Evolutionary conservation across 345 rosid species (phyloP).

Genomic region (Cardamine occulta): DNA sequence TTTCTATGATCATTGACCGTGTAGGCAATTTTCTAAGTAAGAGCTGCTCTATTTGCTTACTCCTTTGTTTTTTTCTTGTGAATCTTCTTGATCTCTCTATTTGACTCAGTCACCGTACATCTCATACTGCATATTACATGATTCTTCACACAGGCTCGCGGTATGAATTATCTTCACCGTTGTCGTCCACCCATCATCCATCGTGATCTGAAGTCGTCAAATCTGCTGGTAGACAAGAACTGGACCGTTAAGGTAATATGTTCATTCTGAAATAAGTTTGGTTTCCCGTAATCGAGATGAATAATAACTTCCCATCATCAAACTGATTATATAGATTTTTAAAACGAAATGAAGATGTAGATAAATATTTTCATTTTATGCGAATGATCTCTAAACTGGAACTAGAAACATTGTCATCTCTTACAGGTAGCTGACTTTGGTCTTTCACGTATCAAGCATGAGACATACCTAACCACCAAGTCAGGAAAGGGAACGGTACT

Average conservation of each 20-base stretch:
- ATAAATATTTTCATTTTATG: background rate
- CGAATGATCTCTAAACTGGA: background rate
- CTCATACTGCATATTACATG: slow-evolving; percentile 34
- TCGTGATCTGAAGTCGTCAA: slow-evolving; percentile 97
- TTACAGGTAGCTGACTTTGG: slow-evolving; percentile 96
- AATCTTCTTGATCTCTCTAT: slow-evolving; percentile 6
- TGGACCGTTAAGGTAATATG: slow-evolving; percentile 86
- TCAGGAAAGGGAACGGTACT: slow-evolving; percentile 95
- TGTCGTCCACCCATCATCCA: slow-evolving; percentile 89
- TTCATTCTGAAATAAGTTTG: too few species aligned
- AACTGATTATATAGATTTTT: background rate
- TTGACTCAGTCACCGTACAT: slow-evolving; percentile 22
- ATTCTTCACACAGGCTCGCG: slow-evolving; percentile 69
- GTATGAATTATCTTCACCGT: slow-evolving; percentile 95
- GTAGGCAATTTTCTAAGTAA: background rate
- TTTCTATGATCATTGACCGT: background rate
- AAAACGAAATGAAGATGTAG: background rate
- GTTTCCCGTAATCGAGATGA: too few species aligned
- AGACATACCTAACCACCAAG: slow-evolving; percentile 72
- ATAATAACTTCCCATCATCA: slow-evolving; percentile 11
- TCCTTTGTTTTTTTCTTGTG: slow-evolving; percentile 18
- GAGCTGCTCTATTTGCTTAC: slow-evolving; percentile 21
- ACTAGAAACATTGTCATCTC: slow-evolving; percentile 19
- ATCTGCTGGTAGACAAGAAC: slow-evolving; percentile 90
- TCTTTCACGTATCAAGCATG: slow-evolving; percentile 83